Conservation (phyloP, 495 filamentous ascomycete species). For the Penicillium bovifimosum region DNA sequence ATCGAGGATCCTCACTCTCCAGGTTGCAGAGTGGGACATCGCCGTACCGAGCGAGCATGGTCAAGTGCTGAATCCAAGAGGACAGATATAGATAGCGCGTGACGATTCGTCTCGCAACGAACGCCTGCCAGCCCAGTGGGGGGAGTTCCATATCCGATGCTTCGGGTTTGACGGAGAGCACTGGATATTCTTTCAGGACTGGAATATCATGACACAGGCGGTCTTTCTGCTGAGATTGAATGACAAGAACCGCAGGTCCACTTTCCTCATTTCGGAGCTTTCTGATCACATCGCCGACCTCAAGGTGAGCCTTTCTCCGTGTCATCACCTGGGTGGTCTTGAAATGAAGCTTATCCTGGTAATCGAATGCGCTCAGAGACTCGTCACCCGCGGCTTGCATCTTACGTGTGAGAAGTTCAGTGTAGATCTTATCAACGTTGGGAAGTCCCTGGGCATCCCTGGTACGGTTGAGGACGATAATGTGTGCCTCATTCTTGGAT, state of each 20-base stretch:
- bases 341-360: constrained; percentile 84
- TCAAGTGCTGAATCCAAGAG: constrained; percentile 85
- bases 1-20: constrained; percentile 87
- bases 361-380: constrained; percentile 75
- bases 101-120: constrained; percentile 79
- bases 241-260: constrained; percentile 71
- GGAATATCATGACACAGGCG: constrained; percentile 81
- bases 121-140: constrained; percentile 88
- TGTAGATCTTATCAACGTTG: constrained; percentile 85
- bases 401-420: constrained; percentile 62
- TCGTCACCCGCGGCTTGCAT: constrained; percentile 61
- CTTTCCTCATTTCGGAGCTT: constrained; percentile 81
- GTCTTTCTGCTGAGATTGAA: constrained; percentile 83
- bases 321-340: constrained; percentile 82
- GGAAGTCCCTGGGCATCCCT: constrained; percentile 78
- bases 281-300: constrained; percentile 77
- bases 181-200: constrained; percentile 76
- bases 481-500: constrained; percentile 67
- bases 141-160: constrained; percentile 80
- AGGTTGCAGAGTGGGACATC: constrained; percentile 94
- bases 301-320: constrained; percentile 78
- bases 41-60: constrained; percentile 81
- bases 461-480: constrained; percentile 75
- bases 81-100: constrained; percentile 86
- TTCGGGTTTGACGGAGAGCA: constrained; percentile 74